A percentile compares a stretch with the other conserved stretches of the same genome.
Evolutionary conservation across 2,329 filamentous ascomycete species (phyloP).

Genomic region (Metarhizium brunneum): DNA sequence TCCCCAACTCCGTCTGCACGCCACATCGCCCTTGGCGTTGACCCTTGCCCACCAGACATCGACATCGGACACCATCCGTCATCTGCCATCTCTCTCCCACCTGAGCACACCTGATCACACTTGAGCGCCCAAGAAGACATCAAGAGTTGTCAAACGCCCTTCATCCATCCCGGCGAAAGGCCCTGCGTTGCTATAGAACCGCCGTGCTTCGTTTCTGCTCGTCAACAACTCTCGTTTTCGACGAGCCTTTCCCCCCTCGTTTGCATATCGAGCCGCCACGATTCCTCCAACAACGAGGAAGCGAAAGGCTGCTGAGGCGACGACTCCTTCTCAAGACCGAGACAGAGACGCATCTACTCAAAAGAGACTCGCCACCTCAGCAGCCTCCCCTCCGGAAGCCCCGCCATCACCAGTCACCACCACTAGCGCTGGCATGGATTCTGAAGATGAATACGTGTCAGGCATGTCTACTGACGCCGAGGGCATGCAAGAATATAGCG

Average conservation of each 20-base stretch:
- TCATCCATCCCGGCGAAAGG: background rate
- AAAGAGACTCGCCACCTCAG: constrained; percentile 50
- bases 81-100: background rate
- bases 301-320: constrained; percentile 58
- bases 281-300: constrained; percentile 53
- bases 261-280: constrained; percentile 28
- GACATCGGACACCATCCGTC: background rate
- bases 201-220: background rate
- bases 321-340: constrained; percentile 37
- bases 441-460: constrained; percentile 89
- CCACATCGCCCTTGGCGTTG: too few relatives aligned
- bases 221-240: background rate
- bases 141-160: background rate
- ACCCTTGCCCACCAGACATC: too few relatives aligned
- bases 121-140: background rate
- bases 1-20: background rate
- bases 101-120: background rate
- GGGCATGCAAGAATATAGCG: constrained; percentile 67
- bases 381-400: constrained; percentile 28
- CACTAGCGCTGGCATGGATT: constrained; percentile 68
- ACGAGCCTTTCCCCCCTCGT: background rate
- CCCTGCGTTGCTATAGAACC: background rate
- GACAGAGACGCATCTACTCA: constrained; percentile 33
- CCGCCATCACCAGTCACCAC: constrained; percentile 50
- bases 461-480: constrained; percentile 67